Percentiles rank a stretch among this genome's conserved stretches.
phyloP scores from a whole-genome alignment of 352 stramenopile species.

The Hyaloperonospora brassicae region DNA sequence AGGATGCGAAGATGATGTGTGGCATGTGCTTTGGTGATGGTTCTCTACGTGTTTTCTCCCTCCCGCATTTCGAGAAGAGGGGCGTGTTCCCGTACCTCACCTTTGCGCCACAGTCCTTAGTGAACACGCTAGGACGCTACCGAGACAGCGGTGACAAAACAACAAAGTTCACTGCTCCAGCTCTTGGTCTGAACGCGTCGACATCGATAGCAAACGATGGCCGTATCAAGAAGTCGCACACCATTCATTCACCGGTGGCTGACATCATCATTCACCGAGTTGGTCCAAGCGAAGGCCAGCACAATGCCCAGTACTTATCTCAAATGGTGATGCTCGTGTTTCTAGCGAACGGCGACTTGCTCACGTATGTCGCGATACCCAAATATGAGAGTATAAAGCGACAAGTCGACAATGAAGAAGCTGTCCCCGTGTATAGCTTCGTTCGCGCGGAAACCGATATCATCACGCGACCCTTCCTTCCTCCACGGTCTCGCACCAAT shows the following conservation, averaged over 20 bases:
- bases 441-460: constrained; percentile 55
- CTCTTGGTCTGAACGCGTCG: constrained; percentile 63
- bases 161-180: constrained; percentile 45
- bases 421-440: constrained; percentile 45
- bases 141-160: constrained; percentile 48
- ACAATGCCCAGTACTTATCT: constrained; percentile 66
- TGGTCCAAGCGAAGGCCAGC: constrained; percentile 58
- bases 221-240: constrained; percentile 73
- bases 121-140: constrained; percentile 69
- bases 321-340: constrained; percentile 82
- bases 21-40: constrained; percentile 75
- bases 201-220: constrained; percentile 65
- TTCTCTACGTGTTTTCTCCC: constrained; percentile 73
- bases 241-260: constrained; percentile 72
- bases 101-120: constrained; percentile 66
- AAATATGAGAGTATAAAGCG: constrained; percentile 30
- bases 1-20: constrained; percentile 73
- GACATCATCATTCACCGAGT: constrained; percentile 79
- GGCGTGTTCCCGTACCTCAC: constrained; percentile 77
- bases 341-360: constrained; percentile 73
- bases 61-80: constrained; percentile 76
- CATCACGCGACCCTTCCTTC: constrained; percentile 69
- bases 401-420: constrained; percentile 12
- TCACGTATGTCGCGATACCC: constrained; percentile 64
- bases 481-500: constrained; percentile 44